Evolutionary conservation across 83 land plant species (phyloP).

Genomic region (Picea abies): DNA sequence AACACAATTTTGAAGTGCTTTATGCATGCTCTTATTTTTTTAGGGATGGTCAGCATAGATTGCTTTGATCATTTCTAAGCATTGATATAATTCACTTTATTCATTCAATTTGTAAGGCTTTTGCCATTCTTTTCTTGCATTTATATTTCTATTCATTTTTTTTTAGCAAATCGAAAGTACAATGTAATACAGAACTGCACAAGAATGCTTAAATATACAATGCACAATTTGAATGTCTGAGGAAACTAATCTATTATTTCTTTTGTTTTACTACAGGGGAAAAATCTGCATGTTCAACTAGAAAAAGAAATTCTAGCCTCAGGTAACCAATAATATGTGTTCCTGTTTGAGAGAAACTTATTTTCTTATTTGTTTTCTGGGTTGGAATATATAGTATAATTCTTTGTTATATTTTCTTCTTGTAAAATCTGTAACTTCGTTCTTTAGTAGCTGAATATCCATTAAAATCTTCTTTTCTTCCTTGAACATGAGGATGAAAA

Average conservation of each 20-base stretch:
- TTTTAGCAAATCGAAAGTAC: background rate
- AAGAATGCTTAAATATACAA: background rate
- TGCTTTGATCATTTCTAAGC: too few species aligned
- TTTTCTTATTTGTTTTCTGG: background rate
- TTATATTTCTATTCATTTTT: background rate
- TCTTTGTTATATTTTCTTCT: background rate
- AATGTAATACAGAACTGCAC: background rate
- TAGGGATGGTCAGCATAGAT: too few species aligned
- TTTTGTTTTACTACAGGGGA: background rate
- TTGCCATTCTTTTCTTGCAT: too few species aligned
- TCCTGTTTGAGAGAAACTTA: background rate
- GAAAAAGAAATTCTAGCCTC: constrained; percentile 16
- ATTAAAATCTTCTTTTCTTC: background rate
- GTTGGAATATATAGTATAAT: background rate
- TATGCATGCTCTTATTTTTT: too few species aligned
- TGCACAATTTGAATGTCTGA: background rate
- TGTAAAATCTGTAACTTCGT: too few species aligned
- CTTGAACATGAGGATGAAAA: background rate
- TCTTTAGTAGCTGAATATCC: too few species aligned
- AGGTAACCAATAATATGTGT: constrained; percentile 4
- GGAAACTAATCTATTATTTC: background rate
- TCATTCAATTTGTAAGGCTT: too few species aligned
- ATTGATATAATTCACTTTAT: too few species aligned
- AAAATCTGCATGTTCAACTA: constrained; percentile 14
- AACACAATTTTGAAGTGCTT: too few species aligned